Evolutionary conservation across 345 rosid species (phyloP).

Genomic region (Rubroshorea leprosula): DNA sequence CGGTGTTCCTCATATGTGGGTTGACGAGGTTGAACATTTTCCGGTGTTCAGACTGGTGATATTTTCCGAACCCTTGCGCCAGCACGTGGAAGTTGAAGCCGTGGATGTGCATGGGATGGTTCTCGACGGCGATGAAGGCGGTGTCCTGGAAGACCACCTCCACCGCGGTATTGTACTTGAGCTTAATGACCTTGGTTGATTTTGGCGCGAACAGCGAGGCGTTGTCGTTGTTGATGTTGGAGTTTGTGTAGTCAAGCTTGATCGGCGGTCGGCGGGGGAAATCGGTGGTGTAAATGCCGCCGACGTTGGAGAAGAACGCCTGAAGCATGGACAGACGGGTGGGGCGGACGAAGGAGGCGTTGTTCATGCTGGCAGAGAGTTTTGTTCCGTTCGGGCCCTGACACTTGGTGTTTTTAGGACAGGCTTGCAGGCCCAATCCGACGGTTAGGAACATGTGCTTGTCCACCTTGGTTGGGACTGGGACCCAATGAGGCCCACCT

Average conservation of each 20-base stretch:
- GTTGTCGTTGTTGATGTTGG: conserved; percentile 19
- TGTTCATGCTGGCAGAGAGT: conserved; percentile 74
- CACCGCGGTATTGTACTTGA: conserved; percentile 69
- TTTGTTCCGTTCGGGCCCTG: conserved; percentile 28
- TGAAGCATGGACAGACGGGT: conserved; percentile 48
- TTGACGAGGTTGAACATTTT: conserved; percentile 51
- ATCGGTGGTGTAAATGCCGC: conserved; percentile 55
- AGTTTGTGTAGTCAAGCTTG: conserved; percentile 59
- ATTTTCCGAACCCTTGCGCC: conserved; percentile 93
- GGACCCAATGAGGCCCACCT: conserved; percentile 50
- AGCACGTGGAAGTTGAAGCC: conserved; percentile 74
- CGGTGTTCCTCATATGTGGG: conserved; percentile 70
- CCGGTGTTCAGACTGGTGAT: conserved; percentile 32
- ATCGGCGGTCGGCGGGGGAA: conserved; percentile 62
- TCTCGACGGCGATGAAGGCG: conserved; percentile 50
- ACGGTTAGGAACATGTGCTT: conserved; percentile 65
- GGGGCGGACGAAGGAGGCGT: conserved; percentile 53
- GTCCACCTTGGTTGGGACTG: conserved; percentile 61
- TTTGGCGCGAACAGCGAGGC: conserved; percentile 42
- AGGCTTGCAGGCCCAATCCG: conserved; percentile 40
- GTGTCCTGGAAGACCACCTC: conserved; percentile 77
- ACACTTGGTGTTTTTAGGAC: conserved; percentile 50
- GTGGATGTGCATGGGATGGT: conserved; percentile 86
- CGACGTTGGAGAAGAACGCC: conserved; percentile 44
- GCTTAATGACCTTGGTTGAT: conserved; percentile 46